Base-by-base conservation (phyloP, 2,329 filamentous ascomycete species). In the Aaosphaeria arxii region DNA sequence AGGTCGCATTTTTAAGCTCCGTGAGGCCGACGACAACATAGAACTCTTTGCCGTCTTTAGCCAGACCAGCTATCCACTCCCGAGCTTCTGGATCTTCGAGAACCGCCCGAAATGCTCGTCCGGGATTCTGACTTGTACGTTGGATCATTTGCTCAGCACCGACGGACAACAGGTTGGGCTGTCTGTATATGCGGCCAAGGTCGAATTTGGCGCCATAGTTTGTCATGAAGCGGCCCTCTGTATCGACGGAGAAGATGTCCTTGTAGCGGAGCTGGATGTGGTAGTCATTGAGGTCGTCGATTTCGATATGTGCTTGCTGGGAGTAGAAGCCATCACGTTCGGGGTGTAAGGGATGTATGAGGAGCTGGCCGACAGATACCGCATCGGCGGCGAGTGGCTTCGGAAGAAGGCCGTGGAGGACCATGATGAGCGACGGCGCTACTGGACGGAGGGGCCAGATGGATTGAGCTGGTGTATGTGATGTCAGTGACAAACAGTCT, bases 191-290 rank as follows among this genome's bases (percentile, higher is more conserved):
- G 33, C 61, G 55, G 6, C 67, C 67, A 1, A 70, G 57, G 42
- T 70, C 67, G 54, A 69, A 70, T 45, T 67, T 68, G 51, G 65
- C 64, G 52, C 67, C 67, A 55, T 69, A 70, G 49, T 67, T 69
- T 48, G 62, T 59, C 50, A 65, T 63, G 58, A 70, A 70, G 33
- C 67, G 64, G 45, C 67, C 67, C 48, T 70, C 66, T 30, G 56
- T 52, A 48, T 70, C 67, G 48, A 69, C 57, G 30, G 64, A 66
- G 55, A 69, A 70, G 39, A 70, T 40, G 31, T 70, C 67, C 43
- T 64, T 67, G 61, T 70, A 70, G 30, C 67, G 65, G 30, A 69
- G 62, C 49, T 70, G 64, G 47, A 70, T 70, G 54, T 69, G 64
- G 54, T 66, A 69, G 54, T 70, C 65, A 45, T 70, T 70, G 51